phyloP scores from a whole-genome alignment of 2,329 filamentous ascomycete species.

The Colletotrichum sansevieriae region DNA sequence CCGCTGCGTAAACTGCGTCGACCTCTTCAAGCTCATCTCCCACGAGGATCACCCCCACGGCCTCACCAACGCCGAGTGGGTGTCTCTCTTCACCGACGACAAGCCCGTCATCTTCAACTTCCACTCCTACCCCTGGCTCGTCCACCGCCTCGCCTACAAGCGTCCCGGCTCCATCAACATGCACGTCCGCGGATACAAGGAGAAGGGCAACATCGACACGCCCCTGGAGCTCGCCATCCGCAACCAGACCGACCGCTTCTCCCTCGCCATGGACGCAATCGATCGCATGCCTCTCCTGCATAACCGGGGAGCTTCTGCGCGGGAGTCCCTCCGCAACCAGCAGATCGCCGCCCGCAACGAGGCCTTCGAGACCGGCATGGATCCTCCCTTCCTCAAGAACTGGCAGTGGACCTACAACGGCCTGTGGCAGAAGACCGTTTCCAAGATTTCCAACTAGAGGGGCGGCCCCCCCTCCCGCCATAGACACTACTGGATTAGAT shows the following conservation, averaged over 20 bases:
- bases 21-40: slow-evolving; percentile 84
- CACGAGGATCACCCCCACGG: slow-evolving; percentile 80
- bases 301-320: slow-evolving; percentile 72
- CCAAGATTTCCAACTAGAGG: slow-evolving; percentile 35
- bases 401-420: slow-evolving; percentile 73
- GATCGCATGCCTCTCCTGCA: slow-evolving; percentile 73
- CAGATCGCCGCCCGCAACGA: slow-evolving; percentile 74
- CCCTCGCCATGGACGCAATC: slow-evolving; percentile 81
- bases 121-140: slow-evolving; percentile 85
- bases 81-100: slow-evolving; percentile 77
- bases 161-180: slow-evolving; percentile 76
- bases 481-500: slow-evolving; percentile 18
- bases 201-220: slow-evolving; percentile 89
- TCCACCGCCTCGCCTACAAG: slow-evolving; percentile 83
- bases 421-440: slow-evolving; percentile 51
- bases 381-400: slow-evolving; percentile 73
- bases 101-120: slow-evolving; percentile 86
- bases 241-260: slow-evolving; percentile 83
- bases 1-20: slow-evolving; percentile 84
- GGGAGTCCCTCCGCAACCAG: slow-evolving; percentile 74
- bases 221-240: slow-evolving; percentile 83
- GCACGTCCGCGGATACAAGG: slow-evolving; percentile 82
- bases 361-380: slow-evolving; percentile 78
- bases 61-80: slow-evolving; percentile 75
- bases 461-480: neutral